These are phyloP conservation scores for Volvox africanus DNA, from an alignment of 139 green algal species.

Conservation along the genomic window DNA sequence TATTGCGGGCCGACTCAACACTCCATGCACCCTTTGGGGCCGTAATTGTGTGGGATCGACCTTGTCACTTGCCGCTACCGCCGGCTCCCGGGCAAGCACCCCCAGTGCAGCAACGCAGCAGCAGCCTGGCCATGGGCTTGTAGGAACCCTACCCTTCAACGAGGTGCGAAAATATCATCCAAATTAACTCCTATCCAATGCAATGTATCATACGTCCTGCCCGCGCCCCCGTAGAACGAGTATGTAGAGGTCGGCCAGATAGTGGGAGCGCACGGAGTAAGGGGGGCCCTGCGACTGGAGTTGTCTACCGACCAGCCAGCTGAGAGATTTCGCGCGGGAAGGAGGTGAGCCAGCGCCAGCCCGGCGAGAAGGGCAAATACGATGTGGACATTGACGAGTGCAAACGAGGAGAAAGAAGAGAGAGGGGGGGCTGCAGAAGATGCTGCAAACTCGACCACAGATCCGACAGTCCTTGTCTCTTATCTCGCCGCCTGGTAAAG, in stretches of 20 bases:
- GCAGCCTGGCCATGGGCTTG: slow-evolving; percentile 5
- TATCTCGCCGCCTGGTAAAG: too few species aligned
- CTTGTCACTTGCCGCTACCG: background rate
- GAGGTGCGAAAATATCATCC: background rate
- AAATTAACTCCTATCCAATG: too few species aligned
- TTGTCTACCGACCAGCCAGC: slow-evolving; percentile 42
- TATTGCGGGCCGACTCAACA: background rate
- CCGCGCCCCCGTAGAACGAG: background rate
- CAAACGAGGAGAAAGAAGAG: too few species aligned
- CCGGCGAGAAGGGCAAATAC: too few species aligned
- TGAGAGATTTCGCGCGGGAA: slow-evolving; percentile 14
- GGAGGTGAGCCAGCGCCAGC: slow-evolving; percentile 3
- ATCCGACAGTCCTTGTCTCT: too few species aligned
- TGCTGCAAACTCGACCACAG: too few species aligned
- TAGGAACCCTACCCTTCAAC: background rate
- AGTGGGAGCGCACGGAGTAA: slow-evolving; percentile 45
- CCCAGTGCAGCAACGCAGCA: background rate
- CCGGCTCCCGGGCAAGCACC: background rate
- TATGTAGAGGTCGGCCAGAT: slow-evolving; percentile 61
- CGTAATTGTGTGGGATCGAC: background rate
- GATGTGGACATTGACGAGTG: too few species aligned
- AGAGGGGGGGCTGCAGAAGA: too few species aligned
- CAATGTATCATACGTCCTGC: background rate
- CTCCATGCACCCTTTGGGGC: too few species aligned
- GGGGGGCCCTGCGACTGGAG: slow-evolving; percentile 49